Evolutionary conservation across 192 early-diverging fungal species (phyloP), one percentile per base, ranked within the genome.

Genomic region (Backusella tuberculispora): DNA sequence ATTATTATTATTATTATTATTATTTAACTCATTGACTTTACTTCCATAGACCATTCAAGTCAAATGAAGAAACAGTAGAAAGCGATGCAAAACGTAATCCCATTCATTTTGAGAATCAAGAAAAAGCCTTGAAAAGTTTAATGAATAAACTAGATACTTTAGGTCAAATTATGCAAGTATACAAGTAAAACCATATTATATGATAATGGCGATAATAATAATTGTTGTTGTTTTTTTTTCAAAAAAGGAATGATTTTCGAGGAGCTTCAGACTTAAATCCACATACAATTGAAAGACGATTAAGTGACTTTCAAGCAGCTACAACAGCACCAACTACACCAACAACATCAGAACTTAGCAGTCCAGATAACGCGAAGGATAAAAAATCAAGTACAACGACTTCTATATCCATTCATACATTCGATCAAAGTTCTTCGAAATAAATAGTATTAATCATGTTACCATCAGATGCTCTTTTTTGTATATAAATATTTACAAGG

Each of bases 91-190:
- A 74, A n/a, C 63, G 73, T 24, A 74, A 74, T 40, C 37, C 48
- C 17, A 40, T 74, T 13, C 47, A 69, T 53, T 44, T 75, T 38
- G 56, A 43, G 26, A 67, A 75, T 26, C 67, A 69, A 66, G 74
- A 56, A 56, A 75, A 24, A 14, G 38, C 9, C 0, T 24, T 44
- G 12, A 43, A 44, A 19, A 43, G 21, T 43, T 3, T 69, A 10
- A 69, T 56, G 44, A 19, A 4, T 24, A 64, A 75, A 67, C 47
- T 75, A 2, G 74, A 75, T 63, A 67, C 50, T 3, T 37, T 75
- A 26, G 74, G 74, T 38, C 66, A 75, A 53, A 75, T 68, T 19
- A 75, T 75, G 74, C 48, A 68, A 67, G 65, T 44, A 66, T 17
- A 1, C 5, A 50, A 19, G 19, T 5, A 19, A 50, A 19, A 50